Evolutionary conservation across 495 filamentous ascomycete genomes (phyloP), one percentile per base, ranked within the genome.

Genomic region (Pseudomonodictys pantanalensis): DNA sequence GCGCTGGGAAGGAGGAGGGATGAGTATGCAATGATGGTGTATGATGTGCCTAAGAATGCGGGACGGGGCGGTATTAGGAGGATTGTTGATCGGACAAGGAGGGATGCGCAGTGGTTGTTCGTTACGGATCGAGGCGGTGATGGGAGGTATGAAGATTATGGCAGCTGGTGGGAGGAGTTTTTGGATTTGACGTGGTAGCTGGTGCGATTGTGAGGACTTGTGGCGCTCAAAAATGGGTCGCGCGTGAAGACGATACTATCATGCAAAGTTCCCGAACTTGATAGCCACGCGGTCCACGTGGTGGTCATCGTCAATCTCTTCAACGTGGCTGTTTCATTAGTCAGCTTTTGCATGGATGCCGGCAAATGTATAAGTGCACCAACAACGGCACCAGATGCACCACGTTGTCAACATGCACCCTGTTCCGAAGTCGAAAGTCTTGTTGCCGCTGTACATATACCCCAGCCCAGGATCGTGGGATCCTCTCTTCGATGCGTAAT

Each of bases 401-500:
- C 20, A 41, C 38, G 20, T 5, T 15, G 15, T 4, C 32, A 51
- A 6, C 30, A 51, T 50, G 46, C 17, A 12, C 3, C 33, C 26
- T 20, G 10, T 44, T 9, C 38, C 47, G 12, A 43, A 46, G 24
- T 55, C 50, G 1, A 47, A 23, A 4, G 48, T 67, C 10, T 28
- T 67, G 20, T 23, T 67, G 15, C 64, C 64, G 20, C 54, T 67
- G 18, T 67, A 67, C 29, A 59, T 67, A 23, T 63, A 58, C 33
- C 64, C 64, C 2, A 23, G 33, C n/a, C 49, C 38, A 15, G 64
- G 64, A 3, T 26, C 51, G 22, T 67, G 64, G 64, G 54, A 67
- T 42, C 60, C 35, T 2, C 54, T 67, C 17, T 55, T 58, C 33
- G 30, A 26, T 1, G 61, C 49, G 64, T 67, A 25, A 47, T 52